Evolutionary conservation across 768 basidiomycete genomes (phyloP), one percentile per base, ranked within the genome.

Genomic region (Phylloporus sp.): DNA sequence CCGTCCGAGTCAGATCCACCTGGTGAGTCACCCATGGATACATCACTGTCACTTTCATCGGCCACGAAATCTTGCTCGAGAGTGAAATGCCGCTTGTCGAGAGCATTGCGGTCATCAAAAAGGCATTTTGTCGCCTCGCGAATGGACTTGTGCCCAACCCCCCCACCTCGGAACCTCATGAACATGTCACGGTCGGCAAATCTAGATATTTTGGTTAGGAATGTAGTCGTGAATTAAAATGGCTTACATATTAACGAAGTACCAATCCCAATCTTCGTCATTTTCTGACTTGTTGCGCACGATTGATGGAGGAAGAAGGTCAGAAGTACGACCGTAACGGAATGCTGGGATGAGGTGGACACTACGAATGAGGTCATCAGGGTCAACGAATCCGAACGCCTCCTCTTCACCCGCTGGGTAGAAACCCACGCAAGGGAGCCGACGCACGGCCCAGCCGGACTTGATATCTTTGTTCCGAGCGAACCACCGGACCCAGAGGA

Each of bases 231-330:
- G 27, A 10, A 28, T 10, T 28, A 10, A 13, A 28, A 10, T n/a
- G 27, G 9, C 64, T 37, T 42, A 73, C 72, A 66, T 59, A 26
- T 62, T 65, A 1, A 73, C 61, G 53, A 66, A 69, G 33, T 61
- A 66, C 39, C 54, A 62, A 6, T 44, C 32, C 56, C 60, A 73
- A 37, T 72, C 73, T 2, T 59, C 35, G 18, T 65, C 20, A 1
- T 49, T 45, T 14, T 63, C 52, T 0, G 41, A 27, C 2, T 49
- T 20, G 13, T 41, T 33, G 9, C 11, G 34, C 20, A 43, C 31
- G 22, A 60, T 41, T 6, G 40, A 44, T 4, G 53, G 55, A 0
- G n/a, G 34, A 10, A 55, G 9, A 1, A 46, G 8, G 1, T 5
- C 7, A 2, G 6, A 21, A 5, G 49, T 50, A 8, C 2, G 27